These are phyloP conservation scores for Gossypium ekmanianum DNA, from an alignment of 345 rosid species.

Conservation along the genomic window DNA sequence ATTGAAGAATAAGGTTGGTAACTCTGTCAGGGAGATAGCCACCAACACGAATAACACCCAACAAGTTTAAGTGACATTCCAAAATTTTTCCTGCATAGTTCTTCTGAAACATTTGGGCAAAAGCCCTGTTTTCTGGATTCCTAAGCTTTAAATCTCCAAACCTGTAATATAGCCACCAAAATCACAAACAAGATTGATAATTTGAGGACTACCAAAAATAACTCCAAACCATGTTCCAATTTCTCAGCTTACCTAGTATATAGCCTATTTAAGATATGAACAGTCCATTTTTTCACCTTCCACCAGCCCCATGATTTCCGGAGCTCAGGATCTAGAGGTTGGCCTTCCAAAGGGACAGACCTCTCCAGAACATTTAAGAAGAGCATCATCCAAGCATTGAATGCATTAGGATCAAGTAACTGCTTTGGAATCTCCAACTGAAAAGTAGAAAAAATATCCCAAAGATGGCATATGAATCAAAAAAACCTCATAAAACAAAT, in stretches of 20 bases:
- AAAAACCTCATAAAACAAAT: not conserved
- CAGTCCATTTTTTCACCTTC: conserved; percentile 99
- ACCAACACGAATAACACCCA: conserved; percentile 77
- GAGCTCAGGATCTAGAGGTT: conserved; percentile 83
- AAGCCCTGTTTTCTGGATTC: conserved; percentile 76
- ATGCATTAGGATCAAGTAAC: conserved; percentile 67
- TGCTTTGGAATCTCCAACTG: conserved; percentile 98
- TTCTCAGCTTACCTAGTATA: conserved; percentile 61
- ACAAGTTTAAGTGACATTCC: conserved; percentile 84
- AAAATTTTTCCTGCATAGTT: conserved; percentile 87
- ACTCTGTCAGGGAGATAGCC: conserved; percentile 97
- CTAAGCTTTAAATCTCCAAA: conserved; percentile 96
- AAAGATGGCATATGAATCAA: not conserved
- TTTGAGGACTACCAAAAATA: not conserved
- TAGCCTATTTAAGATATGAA: conserved; percentile 91
- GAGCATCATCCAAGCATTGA: conserved; percentile 94
- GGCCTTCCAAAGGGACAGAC: conserved; percentile 87
- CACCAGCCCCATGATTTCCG: conserved; percentile 99
- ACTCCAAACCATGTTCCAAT: not conserved
- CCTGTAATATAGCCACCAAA: conserved; percentile 36
- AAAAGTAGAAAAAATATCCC: not conserved
- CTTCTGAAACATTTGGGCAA: conserved; percentile 91
- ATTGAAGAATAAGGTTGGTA: conserved; percentile 90
- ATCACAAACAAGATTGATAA: not conserved
- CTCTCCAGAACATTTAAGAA: conserved; percentile 89